Evolutionary conservation across 2,329 filamentous ascomycete species (phyloP), one percentile per base, ranked within the genome.

Genomic region (Kalmusia sp.): DNA sequence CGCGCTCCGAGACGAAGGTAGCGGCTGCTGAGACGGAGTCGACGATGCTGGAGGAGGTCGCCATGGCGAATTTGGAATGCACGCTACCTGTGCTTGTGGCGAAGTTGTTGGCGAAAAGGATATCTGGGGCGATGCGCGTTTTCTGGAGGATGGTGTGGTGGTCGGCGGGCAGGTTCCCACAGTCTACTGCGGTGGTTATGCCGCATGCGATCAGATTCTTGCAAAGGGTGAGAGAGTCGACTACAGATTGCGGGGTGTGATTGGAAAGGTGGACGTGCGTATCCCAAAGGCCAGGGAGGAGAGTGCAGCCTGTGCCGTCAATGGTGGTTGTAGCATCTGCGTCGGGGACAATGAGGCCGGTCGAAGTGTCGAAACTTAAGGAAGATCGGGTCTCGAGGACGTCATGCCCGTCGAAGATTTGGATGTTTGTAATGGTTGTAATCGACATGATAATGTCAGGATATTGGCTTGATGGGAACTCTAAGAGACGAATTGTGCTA

Each of bases 221-320:
- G 17, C 31, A 39, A n/a, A 35, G 25, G 14, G 39, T 11, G 14
- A 34, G 25, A 9, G 17, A 17, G 15, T 35, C 15, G n/a, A n/a
- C 11, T 2, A 33, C 8, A 3, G 21, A 7, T 8, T 25, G 11
- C 2, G 27, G 25, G 11, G 17, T 17, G 6, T 38, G 27, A 8
- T 15, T 30, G n/a, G 28, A 37, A 3, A 51, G 19, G 24, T 51
- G 48, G 21, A 51, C 48, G 48, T 51, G 48, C 11, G 39, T 35
- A 31, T 52, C 49, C 49, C 49, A 52, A n/a, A 52, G 41, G 6
- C 49, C 40, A 11, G 49, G 49, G 38, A 52, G 41, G n/a, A 52
- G 17, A 24, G 49, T 52, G n/a, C 45, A 47, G 4, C 49, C 40
- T n/a, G 41, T 9, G 28, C 28, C 49, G 28, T 52, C 41, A 17